phyloP scores from a whole-genome alignment of 179 eudicot genomes.

The Carnegiea gigantea region DNA sequence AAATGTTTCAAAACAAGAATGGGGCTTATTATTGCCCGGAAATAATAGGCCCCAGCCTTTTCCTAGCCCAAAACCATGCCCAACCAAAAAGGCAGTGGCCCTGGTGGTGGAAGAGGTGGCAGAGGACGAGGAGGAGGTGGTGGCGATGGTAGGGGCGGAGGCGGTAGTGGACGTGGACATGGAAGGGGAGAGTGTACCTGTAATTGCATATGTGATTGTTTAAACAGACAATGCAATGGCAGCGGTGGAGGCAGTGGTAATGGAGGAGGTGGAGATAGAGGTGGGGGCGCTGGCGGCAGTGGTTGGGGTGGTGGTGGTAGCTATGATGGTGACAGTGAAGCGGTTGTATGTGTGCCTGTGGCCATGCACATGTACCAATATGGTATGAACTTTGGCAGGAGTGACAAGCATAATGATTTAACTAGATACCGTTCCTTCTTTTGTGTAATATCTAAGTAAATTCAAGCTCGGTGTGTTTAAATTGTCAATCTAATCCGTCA shows the following conservation, averaged over 20 bases:
- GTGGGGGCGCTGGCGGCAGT: too few species aligned
- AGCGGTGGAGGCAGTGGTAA: conserved; percentile 1
- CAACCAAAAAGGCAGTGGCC: not conserved
- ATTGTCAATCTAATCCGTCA: too few species aligned
- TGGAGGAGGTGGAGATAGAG: not conserved
- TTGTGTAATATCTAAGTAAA: too few species aligned
- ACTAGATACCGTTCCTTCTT: too few species aligned
- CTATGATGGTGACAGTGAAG: too few species aligned
- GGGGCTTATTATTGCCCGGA: conserved; percentile 10
- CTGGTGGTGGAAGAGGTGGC: not conserved
- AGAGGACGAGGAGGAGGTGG: not conserved
- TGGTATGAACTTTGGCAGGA: too few species aligned
- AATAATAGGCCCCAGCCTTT: conserved; percentile 5
- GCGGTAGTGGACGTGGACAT: not conserved
- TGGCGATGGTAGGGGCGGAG: not conserved
- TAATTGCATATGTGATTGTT: conserved; percentile 30
- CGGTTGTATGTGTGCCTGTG: too few species aligned
- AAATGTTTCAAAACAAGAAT: conserved; percentile 28
- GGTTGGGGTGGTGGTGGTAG: too few species aligned
- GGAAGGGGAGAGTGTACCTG: conserved; percentile 23
- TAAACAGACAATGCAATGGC: conserved; percentile 17
- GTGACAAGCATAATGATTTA: too few species aligned
- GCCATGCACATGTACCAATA: too few species aligned
- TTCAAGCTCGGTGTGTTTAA: too few species aligned
- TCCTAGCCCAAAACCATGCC: conserved; percentile 24